Percentiles rank a stretch among this genome's conserved stretches.
These are phyloP conservation scores for Phytopythium mirpurense DNA, from an alignment of 352 stramenopile species.

Conservation along the genomic window DNA sequence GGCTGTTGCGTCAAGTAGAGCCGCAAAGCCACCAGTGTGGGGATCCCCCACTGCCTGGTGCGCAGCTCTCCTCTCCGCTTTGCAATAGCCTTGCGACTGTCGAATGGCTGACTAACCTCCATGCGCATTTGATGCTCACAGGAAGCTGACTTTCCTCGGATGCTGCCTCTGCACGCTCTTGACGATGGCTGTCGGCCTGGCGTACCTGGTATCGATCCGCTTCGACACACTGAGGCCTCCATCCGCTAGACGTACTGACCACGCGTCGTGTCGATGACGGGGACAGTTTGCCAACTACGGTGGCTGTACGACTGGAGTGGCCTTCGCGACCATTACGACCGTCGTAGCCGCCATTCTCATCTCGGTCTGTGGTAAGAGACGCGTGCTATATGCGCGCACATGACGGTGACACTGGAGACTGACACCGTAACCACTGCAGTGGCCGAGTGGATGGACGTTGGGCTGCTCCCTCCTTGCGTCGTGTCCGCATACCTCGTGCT, in stretches of 20 bases:
- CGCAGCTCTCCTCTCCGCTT: not conserved
- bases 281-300: constrained; percentile 86
- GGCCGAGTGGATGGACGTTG: constrained; percentile 64
- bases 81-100: not conserved
- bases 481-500: constrained; percentile 69
- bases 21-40: not conserved
- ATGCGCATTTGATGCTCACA: not conserved
- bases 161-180: constrained; percentile 62
- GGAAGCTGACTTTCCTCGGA: constrained; percentile 20
- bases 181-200: constrained; percentile 29
- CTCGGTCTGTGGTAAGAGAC: constrained; percentile 41
- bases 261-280: constrained; percentile 1
- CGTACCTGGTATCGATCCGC: constrained; percentile 36
- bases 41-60: not conserved
- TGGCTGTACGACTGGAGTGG: constrained; percentile 64
- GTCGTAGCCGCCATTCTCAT: constrained; percentile 63
- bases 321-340: constrained; percentile 82
- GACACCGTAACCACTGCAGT: constrained; percentile 21
- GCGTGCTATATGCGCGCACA: not conserved
- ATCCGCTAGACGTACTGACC: too few species aligned
- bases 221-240: not conserved
- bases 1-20: not conserved
- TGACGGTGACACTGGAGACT: not conserved
- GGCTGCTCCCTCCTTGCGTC: constrained; percentile 66
- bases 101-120: not conserved